Base-by-base conservation (phyloP, 805 yeast species). In the Myxozyma udenii region DNA sequence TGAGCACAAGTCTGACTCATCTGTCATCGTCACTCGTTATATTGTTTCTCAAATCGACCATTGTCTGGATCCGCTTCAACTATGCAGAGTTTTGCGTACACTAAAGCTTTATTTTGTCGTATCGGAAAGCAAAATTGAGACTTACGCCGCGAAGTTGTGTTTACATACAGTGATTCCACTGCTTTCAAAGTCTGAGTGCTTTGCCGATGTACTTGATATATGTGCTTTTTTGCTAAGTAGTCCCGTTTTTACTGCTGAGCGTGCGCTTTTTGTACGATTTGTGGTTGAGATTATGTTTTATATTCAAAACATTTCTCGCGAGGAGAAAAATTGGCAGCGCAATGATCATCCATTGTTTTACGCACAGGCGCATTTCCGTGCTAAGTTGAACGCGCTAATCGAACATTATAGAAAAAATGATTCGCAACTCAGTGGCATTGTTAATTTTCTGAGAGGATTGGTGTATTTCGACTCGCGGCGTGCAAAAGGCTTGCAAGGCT, bases 101-200 rank as follows among this genome's bases (percentile, higher is more conserved):
- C 23, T 51, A 19, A 50, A 47, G 37, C 41, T 54, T 16, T 40
- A 28, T 11, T 32, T 54, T 4, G 11, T 33, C 24, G 19, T 54
- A 24, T n/a, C 16, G 23, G 25, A 39, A 9, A 30, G 6, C 19
- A 9, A 22, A 4, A 26, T 25, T 22, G 30, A 32, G 22, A 21
- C 42, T 12, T 53, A 53, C 30, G 4, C 36, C 12, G 51, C 50
- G 19, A 22, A 37, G 19, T 28, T 53, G 30, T 47, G 53, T 23
- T 33, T 53, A 25, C 60, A 55, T 18, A 19, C 58, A 3, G 18
- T 55, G 4, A 11, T 40, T 12, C 51, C 58, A 4, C 41, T 53
- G 11, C 4, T 44, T 11, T 12, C 14, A 7, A 38, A 26, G 11
- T 9, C 36, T 9, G 51, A 36, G 22, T 55, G 60, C 33, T 18